phyloP scores from a whole-genome alignment of 208 protist genomes.

The Trypanosoma cruzi region DNA sequence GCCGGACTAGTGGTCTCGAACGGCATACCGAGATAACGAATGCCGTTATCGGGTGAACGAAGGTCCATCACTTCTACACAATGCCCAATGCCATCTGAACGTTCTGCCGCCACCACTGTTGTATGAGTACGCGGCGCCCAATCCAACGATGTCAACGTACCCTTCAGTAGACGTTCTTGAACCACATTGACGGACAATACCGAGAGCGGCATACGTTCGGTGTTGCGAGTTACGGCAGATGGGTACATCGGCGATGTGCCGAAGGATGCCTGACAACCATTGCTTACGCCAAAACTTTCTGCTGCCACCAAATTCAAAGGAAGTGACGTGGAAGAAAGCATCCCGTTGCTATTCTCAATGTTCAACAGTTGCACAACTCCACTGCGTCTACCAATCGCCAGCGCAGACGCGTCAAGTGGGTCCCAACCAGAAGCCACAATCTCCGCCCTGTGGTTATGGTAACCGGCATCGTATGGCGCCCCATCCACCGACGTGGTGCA shows the following conservation, averaged over 20 bases:
- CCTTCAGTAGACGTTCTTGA: conserved; percentile 41
- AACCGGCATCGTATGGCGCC: background rate
- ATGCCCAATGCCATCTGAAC: conserved; percentile 51
- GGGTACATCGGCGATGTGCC: background rate
- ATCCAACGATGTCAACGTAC: conserved; percentile 61
- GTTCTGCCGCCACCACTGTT: conserved; percentile 55
- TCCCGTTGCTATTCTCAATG: conserved; percentile 42
- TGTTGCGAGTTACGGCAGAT: background rate
- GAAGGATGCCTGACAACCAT: background rate
- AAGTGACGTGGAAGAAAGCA: conserved; percentile 22
- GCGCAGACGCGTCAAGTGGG: conserved; percentile 48
- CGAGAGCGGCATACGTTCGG: background rate
- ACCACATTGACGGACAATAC: background rate
- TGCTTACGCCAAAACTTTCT: background rate
- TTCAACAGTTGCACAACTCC: conserved; percentile 68
- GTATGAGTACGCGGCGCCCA: conserved; percentile 67
- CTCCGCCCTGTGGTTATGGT: background rate
- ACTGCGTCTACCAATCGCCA: conserved; percentile 61
- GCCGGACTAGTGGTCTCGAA: conserved; percentile 18
- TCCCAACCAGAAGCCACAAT: conserved; percentile 53
- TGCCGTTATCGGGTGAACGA: conserved; percentile 47
- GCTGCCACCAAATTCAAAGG: conserved; percentile 17
- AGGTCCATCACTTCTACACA: conserved; percentile 72
- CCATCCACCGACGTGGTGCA: background rate
- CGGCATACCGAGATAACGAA: conserved; percentile 56